Base-by-base conservation (phyloP, 2,329 filamentous ascomycete genomes). In the Purpureocillium takamizusanense region DNA sequence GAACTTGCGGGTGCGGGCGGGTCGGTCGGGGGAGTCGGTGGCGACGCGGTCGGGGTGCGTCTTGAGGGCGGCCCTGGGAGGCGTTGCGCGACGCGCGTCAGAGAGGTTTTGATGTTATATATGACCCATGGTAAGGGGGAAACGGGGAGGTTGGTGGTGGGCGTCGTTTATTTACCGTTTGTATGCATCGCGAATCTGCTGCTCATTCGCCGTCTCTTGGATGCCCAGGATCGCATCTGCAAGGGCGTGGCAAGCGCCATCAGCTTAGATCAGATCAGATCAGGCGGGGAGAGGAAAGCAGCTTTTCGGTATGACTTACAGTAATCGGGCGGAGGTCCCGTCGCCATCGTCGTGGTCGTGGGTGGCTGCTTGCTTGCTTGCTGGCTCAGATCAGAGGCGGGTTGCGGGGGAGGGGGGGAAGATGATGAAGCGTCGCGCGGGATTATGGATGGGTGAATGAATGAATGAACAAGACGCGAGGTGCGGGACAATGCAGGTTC, bases 41-140 rank as follows among this genome's bases (percentile, higher is more conserved):
- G 88, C 74, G 31, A 98, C 87, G 42, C 92, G 85, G 60, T 98
- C 92, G 2, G 90, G 90, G 60, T 97, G 90, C 46, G 86, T 88
- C 63, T 92, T 94, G 33, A 97, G 70, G 5, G 90, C 90, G 52
- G 86, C 85, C 56, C 84, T 88, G 13, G n/a, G 35, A 16, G 27
- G 33, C 14, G 7, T 31, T 12, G 14, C 16, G 23, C 9, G 4
- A 16, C 15, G 31, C n/a, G n/a, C n/a, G n/a, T n/a, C n/a, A n/a
- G n/a, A n/a, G n/a, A n/a, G n/a, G n/a, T n/a, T n/a, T n/a, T n/a
- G n/a, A n/a, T n/a, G n/a, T n/a, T n/a, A n/a, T n/a, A n/a, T n/a
- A n/a, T n/a, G n/a, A n/a, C n/a, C n/a, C n/a, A n/a, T n/a, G n/a
- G 39, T 15, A 6, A 29, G 15, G 29, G 4, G 5, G 15, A 39